These are phyloP conservation scores for Globisporangium nagaii DNA, from an alignment of 352 stramenopile genomes.

Conservation along the genomic window DNA sequence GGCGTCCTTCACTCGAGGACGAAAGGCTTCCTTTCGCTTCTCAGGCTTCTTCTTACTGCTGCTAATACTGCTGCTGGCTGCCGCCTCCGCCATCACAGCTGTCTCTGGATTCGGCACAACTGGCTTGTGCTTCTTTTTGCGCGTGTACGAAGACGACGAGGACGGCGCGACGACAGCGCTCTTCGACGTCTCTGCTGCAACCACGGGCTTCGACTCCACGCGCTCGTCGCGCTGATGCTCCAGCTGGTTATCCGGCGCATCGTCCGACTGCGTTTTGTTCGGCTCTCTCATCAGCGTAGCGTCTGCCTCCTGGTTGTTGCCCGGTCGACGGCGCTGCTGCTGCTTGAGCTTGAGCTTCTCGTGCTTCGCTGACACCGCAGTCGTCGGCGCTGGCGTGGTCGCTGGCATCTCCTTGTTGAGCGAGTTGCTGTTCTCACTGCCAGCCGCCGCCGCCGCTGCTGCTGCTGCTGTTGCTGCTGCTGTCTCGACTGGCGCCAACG, in stretches of 20 bases:
- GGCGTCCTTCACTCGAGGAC: background rate
- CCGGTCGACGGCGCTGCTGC: background rate
- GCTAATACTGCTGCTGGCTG: background rate
- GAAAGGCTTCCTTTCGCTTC: background rate
- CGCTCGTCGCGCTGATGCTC: background rate
- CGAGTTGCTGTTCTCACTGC: constrained; percentile 20
- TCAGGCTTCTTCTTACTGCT: background rate
- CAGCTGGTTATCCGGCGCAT: background rate
- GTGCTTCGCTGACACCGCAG: background rate
- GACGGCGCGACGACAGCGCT: no score
- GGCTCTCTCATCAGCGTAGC: background rate
- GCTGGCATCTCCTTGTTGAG: constrained; percentile 6
- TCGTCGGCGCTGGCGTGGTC: background rate
- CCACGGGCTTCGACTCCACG: background rate
- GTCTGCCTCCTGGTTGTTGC: background rate
- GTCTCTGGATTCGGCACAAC: background rate
- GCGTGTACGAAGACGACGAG: background rate
- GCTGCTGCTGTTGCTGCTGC: no score
- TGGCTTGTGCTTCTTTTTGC: constrained; percentile 21
- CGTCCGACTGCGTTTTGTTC: background rate
- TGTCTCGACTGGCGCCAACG: no score
- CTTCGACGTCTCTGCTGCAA: background rate
- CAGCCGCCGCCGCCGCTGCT: background rate
- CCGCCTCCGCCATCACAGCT: background rate
- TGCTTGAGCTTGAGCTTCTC: constrained; percentile 1